Base-by-base conservation (phyloP, 202 grass and related monocot genomes). In the Zizania palustris region DNA sequence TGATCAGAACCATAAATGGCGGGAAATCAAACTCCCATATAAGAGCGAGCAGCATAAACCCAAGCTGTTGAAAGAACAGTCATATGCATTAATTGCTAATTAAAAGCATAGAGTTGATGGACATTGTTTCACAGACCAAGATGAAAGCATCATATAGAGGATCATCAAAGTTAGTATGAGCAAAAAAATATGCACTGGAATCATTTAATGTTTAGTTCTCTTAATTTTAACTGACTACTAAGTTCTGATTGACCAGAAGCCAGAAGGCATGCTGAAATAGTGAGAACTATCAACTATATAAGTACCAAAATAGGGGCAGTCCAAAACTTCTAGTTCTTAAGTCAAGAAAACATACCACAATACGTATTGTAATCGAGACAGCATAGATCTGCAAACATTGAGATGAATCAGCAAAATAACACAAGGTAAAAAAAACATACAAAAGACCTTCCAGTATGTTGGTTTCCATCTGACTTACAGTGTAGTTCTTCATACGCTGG, bases 401-500 rank as follows among this genome's bases (percentile, higher is more conserved):
- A 80, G 35, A 20, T 59, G n/a, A 20, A 55, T 86, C 6, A 80
- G 71, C 4, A 62, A 73, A 44, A n/a, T 39, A 81, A 43, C 14
- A 11, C 8, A 73, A 71, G 5, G 37, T 28, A 69, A 65, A 53
- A 66, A 66, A 64, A 6, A 16, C 2, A 63, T 18, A 9, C 2
- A 53, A 72, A 33, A 61, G n/a, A 10, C n/a, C 48, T 63, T 37
- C 46, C 20, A 65, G 4, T 44, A 67, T 15, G 41, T 53, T 61
- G 5, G 35, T 53, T 67, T 57, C 7, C 33, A 55, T 72, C n/a
- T 37, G 37, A 76, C 77, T 80, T 85, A 93, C 90, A 55, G 94
- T 97, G 67, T 97, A 97, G 73, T 97, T 97, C 74, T 97, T 97
- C 94, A 97, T 97, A 44, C 94, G 84, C 68, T 97, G 94, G 19